Evolutionary conservation across 441 rosid genomes (phyloP).

Genomic region (Capsella rubella): DNA sequence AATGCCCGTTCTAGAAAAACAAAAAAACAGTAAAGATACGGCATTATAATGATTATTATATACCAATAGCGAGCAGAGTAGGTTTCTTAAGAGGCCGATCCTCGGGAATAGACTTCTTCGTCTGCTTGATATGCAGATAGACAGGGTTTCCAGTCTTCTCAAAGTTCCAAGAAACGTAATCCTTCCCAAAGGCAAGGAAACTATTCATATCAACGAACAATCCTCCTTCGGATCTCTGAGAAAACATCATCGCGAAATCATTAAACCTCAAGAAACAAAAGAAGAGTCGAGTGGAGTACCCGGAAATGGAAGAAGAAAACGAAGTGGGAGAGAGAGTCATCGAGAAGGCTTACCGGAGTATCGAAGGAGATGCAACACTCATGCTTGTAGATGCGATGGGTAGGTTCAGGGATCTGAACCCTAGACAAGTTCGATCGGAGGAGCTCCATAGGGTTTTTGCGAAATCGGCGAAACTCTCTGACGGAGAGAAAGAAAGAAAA

Average conservation of each 20-base stretch:
- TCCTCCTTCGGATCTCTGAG: slow-evolving; percentile 92
- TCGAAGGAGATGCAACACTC: slow-evolving; percentile 97
- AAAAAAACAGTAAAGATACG: not conserved
- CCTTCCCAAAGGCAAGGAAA: slow-evolving; percentile 96
- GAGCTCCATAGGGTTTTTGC: slow-evolving; percentile 64
- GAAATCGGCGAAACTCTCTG: slow-evolving; percentile 16
- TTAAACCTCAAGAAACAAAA: not conserved
- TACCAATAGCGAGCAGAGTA: slow-evolving; percentile 91
- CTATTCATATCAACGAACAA: slow-evolving; percentile 85
- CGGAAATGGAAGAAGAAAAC: not conserved
- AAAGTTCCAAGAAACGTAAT: slow-evolving; percentile 81
- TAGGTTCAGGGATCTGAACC: slow-evolving; percentile 98
- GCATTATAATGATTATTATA: slow-evolving; percentile 38
- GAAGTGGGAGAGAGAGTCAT: not conserved
- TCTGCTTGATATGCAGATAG: slow-evolving; percentile 85
- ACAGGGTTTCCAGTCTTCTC: slow-evolving; percentile 89
- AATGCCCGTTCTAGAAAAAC: not conserved
- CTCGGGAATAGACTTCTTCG: slow-evolving; percentile 70
- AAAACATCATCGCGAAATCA: slow-evolving; percentile 35
- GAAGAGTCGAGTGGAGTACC: not conserved
- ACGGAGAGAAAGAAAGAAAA: slow-evolving; percentile 11
- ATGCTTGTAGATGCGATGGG: slow-evolving; percentile 94
- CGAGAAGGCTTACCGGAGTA: slow-evolving; percentile 64
- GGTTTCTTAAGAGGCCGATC: slow-evolving; percentile 93
- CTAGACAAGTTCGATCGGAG: slow-evolving; percentile 94